Evolutionary conservation across 306 rosid species (phyloP).

Genomic region (Glycine soja): DNA sequence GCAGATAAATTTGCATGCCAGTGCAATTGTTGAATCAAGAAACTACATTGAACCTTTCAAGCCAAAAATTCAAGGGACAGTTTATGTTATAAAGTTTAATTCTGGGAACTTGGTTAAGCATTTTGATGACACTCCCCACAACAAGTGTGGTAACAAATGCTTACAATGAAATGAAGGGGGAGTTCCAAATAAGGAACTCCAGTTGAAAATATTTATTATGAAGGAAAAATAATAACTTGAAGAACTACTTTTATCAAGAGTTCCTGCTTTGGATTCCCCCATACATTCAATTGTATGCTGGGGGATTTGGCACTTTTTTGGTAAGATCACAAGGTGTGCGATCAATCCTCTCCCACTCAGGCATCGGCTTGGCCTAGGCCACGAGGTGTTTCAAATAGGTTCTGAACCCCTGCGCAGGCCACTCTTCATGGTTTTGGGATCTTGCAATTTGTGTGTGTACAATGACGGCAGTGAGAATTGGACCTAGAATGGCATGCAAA

Average conservation of each 20-base stretch:
- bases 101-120: slow-evolving; percentile 23
- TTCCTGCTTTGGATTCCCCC: slow-evolving; percentile 3
- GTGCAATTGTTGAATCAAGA: slow-evolving; percentile 32
- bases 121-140: slow-evolving; percentile 25
- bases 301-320: slow-evolving; percentile 16
- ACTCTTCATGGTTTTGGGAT: slow-evolving; percentile 14
- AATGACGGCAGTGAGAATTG: neutral
- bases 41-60: slow-evolving; percentile 20
- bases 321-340: slow-evolving; percentile 11
- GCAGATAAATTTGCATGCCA: slow-evolving; percentile 31
- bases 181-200: slow-evolving; percentile 6
- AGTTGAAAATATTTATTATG: neutral
- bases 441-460: neutral
- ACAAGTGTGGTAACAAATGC: slow-evolving; percentile 27
- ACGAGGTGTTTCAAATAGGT: slow-evolving; percentile 34
- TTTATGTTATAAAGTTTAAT: neutral
- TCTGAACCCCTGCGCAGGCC: slow-evolving; percentile 13
- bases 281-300: slow-evolving; percentile 23
- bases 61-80: neutral
- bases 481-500: too few relatives aligned
- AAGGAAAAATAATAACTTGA: slow-evolving; percentile 35
- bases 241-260: slow-evolving; percentile 37
- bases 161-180: neutral
- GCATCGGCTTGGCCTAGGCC: slow-evolving; percentile 10
- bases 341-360: slow-evolving; percentile 11